phyloP scores from a whole-genome alignment of 768 basidiomycete genomes.

The Pleurotus cornucopiae region DNA sequence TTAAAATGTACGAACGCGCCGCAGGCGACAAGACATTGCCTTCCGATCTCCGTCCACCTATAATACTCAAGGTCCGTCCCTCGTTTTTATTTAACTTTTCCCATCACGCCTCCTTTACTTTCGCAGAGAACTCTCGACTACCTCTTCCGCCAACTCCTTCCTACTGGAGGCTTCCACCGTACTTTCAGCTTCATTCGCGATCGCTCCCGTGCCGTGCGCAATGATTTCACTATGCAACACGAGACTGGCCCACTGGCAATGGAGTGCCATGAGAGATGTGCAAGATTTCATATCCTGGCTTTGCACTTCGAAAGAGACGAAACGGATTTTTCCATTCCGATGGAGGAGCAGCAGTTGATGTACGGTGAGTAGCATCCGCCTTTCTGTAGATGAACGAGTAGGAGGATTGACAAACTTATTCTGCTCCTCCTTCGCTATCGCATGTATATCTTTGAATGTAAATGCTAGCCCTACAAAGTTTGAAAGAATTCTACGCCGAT shows the following conservation, averaged over 20 bases:
- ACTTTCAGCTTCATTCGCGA: slow-evolving; percentile 87
- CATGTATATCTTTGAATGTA: neutral
- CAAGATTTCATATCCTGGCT: slow-evolving; percentile 87
- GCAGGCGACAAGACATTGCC: slow-evolving; percentile 90
- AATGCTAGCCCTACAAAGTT: slow-evolving; percentile 73
- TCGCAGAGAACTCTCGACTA: slow-evolving; percentile 83
- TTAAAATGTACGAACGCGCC: slow-evolving; percentile 93
- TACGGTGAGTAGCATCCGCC: slow-evolving; percentile 58
- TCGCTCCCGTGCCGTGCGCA: slow-evolving; percentile 83
- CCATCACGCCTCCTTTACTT: neutral
- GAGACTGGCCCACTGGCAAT: slow-evolving; percentile 74
- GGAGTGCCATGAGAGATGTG: slow-evolving; percentile 90
- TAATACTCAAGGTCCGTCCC: slow-evolving; percentile 65
- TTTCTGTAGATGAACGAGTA: neutral
- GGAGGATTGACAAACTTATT: neutral
- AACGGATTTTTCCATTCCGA: slow-evolving; percentile 50
- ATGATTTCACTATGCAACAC: slow-evolving; percentile 94
- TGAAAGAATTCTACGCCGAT: slow-evolving; percentile 93
- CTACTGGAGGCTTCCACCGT: slow-evolving; percentile 60
- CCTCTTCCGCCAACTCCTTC: slow-evolving; percentile 80
- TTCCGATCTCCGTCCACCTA: slow-evolving; percentile 87
- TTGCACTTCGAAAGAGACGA: slow-evolving; percentile 63
- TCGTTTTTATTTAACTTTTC: neutral
- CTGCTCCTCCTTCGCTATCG: neutral
- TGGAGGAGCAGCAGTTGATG: slow-evolving; percentile 89